Conservation (phyloP, 495 filamentous ascomycete genomes). For the Penicillium cinerascens region DNA sequence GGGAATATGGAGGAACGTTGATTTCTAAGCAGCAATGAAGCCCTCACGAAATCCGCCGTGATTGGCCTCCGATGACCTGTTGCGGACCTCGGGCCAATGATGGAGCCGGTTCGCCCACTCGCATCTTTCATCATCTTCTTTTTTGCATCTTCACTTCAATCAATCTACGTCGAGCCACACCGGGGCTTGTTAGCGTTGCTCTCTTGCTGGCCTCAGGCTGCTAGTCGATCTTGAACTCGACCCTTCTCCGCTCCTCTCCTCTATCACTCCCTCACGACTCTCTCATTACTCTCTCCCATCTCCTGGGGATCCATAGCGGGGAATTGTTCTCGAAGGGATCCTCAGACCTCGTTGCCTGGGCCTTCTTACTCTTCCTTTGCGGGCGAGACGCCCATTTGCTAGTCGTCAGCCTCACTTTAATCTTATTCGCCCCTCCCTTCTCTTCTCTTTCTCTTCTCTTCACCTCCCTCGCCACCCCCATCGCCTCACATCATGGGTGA, state of each 20-base stretch:
- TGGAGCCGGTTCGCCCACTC: slow-evolving; percentile 7
- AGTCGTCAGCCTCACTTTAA: slow-evolving; percentile 6
- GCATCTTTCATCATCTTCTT: slow-evolving; percentile 16
- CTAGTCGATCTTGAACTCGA: background rate
- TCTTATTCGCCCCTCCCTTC: background rate
- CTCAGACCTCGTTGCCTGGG: background rate
- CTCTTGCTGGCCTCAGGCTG: slow-evolving; percentile 18
- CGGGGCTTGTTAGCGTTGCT: background rate
- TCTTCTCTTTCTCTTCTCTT: background rate
- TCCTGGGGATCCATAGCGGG: background rate
- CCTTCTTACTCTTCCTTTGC: background rate
- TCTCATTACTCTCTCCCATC: background rate
- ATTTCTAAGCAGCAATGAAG: slow-evolving; percentile 18
- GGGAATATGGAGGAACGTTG: background rate
- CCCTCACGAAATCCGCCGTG: slow-evolving; percentile 2
- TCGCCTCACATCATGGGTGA: slow-evolving; percentile 28
- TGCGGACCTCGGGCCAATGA: slow-evolving; percentile 13
- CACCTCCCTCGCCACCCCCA: background rate
- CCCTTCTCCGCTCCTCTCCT: background rate
- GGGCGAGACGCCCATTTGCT: slow-evolving; percentile 17
- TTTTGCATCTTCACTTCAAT: background rate
- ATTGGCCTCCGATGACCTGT: slow-evolving; percentile 14
- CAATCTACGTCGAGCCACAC: background rate
- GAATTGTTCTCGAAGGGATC: background rate
- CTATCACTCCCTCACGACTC: slow-evolving; percentile 2